Evolutionary conservation across 495 filamentous ascomycete genomes (phyloP).

Genomic region (Halenospora varia): DNA sequence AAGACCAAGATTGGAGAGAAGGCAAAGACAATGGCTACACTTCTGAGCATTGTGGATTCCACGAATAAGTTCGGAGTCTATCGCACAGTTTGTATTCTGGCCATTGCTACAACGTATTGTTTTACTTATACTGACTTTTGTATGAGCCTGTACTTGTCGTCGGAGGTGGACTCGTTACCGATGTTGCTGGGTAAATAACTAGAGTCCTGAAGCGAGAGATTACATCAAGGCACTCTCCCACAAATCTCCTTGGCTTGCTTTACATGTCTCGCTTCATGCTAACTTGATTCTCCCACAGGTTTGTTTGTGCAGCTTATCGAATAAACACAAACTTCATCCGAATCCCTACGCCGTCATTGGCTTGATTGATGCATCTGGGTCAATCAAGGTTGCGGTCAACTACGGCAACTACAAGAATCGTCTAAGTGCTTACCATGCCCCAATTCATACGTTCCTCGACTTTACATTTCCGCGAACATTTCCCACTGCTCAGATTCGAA

Average conservation of each 20-base stretch:
- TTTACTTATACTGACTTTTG: constrained; percentile 8
- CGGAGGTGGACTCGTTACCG: constrained; percentile 60
- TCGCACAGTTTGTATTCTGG: constrained; percentile 42
- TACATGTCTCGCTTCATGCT: neutral
- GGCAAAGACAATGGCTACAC: constrained; percentile 57
- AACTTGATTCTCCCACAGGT: constrained; percentile 35
- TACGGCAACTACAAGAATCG: constrained; percentile 63
- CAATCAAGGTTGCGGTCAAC: constrained; percentile 64
- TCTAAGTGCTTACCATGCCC: constrained; percentile 63
- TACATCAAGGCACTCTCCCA: constrained; percentile 25
- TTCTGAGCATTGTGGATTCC: constrained; percentile 55
- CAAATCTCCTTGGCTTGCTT: constrained; percentile 19
- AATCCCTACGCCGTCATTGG: constrained; percentile 64
- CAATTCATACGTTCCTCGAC: constrained; percentile 61
- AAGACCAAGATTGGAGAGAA: constrained; percentile 63
- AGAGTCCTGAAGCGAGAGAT: constrained; percentile 28
- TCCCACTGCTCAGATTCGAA: constrained; percentile 55
- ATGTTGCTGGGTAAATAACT: constrained; percentile 54
- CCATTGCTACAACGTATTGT: neutral
- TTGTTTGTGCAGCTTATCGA: constrained; percentile 55
- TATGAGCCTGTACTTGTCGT: constrained; percentile 61
- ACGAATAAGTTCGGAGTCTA: constrained; percentile 64
- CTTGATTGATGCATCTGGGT: constrained; percentile 62
- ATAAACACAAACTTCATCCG: constrained; percentile 53
- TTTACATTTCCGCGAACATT: constrained; percentile 60